Conservation (phyloP, 345 rosid genomes). For the Citrus sinensis region DNA sequence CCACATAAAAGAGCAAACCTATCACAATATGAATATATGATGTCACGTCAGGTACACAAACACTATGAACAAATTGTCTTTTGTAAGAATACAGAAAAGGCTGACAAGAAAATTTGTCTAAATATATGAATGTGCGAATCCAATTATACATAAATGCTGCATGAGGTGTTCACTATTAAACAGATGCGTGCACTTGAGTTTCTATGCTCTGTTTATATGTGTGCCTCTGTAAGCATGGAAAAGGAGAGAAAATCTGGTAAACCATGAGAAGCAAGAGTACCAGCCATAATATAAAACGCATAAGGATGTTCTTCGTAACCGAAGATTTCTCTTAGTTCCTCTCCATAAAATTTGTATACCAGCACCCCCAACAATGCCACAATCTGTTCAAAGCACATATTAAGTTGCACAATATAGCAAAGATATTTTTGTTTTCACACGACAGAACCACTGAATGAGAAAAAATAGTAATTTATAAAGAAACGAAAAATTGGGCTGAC, state of each 20-base stretch:
- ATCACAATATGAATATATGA: neutral
- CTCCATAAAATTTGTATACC: constrained; percentile 93
- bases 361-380: constrained; percentile 91
- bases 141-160: neutral
- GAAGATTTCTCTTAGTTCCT: constrained; percentile 94
- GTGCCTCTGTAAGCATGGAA: neutral
- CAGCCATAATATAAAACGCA: constrained; percentile 95
- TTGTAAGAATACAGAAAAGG: neutral
- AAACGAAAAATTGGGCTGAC: neutral
- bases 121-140: neutral
- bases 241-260: neutral
- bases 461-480: neutral
- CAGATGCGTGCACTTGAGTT: neutral
- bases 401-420: constrained; percentile 6
- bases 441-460: neutral
- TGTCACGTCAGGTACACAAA: neutral
- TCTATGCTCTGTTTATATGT: neutral
- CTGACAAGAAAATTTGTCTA: neutral
- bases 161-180: neutral
- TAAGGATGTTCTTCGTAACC: constrained; percentile 98
- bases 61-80: neutral
- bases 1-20: neutral
- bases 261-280: constrained; percentile 31
- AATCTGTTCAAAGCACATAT: constrained; percentile 47
- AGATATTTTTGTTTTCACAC: neutral